Conservation (phyloP, 129 eudicot genomes). For the Chrysanthemum lavandulifolium region DNA sequence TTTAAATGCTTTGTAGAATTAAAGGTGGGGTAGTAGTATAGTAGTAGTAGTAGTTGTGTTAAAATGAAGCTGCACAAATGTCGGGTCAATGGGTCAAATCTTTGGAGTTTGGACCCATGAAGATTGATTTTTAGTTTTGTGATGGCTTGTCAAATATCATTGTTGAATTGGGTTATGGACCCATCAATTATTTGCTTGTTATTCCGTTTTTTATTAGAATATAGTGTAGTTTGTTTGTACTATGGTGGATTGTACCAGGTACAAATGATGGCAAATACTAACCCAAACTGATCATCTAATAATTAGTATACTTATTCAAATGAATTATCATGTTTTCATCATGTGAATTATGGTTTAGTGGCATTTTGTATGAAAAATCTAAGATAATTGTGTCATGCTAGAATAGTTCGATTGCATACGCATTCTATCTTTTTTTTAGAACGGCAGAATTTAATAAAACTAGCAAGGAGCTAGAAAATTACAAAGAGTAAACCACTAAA, state of each 20-base stretch:
- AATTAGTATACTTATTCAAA: not conserved
- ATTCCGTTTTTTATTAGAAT: slow-evolving; percentile 26
- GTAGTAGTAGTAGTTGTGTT: slow-evolving; percentile 25
- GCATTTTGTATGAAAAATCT: not conserved
- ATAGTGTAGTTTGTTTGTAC: slow-evolving; percentile 36
- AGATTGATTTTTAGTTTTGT: slow-evolving; percentile 25
- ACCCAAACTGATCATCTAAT: slow-evolving; percentile 18
- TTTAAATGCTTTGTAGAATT: slow-evolving; percentile 34
- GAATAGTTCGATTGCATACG: too few species aligned
- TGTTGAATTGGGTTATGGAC: slow-evolving; percentile 33
- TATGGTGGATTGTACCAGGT: slow-evolving; percentile 25
- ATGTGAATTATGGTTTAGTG: slow-evolving; percentile 15
- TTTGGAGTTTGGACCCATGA: slow-evolving; percentile 37
- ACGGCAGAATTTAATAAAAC: too few species aligned
- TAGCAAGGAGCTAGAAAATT: too few species aligned
- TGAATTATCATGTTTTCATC: slow-evolving; percentile 8
- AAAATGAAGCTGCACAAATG: slow-evolving; percentile 16
- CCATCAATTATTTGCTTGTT: slow-evolving; percentile 36
- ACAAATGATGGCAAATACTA: slow-evolving; percentile 22
- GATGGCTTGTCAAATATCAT: slow-evolving; percentile 36
- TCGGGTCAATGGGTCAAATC: slow-evolving; percentile 40
- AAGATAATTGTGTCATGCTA: not conserved
- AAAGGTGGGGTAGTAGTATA: slow-evolving; percentile 9
- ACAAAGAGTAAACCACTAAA: too few species aligned
- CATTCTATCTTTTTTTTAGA: not conserved